A percentile compares a stretch with the other conserved stretches of the same genome.
Conservation (phyloP, 1,284 basidiomycete species). For the Meripilus lineatus region DNA sequence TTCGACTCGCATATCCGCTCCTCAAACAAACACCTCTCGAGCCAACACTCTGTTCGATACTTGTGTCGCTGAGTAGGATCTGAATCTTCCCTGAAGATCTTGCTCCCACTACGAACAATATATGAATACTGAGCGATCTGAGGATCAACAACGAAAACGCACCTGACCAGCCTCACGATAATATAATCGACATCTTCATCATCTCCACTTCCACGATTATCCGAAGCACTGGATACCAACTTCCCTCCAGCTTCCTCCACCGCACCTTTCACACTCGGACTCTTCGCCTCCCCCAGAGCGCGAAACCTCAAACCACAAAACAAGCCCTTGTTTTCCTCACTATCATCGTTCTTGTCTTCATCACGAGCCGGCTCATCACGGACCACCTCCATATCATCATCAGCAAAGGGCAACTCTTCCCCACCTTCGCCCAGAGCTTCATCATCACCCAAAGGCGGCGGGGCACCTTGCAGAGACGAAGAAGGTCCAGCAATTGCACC, state of each 20-base stretch:
- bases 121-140: no score
- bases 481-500: no score
- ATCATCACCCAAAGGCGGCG: not conserved
- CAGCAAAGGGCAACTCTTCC: conserved; percentile 4
- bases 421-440: conserved; percentile 2
- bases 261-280: conserved; percentile 47
- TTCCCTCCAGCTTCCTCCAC: conserved; percentile 54
- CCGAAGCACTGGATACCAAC: conserved; percentile 38
- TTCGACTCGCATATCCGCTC: conserved; percentile 54
- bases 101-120: conserved; percentile 51
- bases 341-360: conserved; percentile 3
- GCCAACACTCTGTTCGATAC: conserved; percentile 79
- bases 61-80: conserved; percentile 40
- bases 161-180: conserved; percentile 70
- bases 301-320: conserved; percentile 54
- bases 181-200: conserved; percentile 56
- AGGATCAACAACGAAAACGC: conserved; percentile 10
- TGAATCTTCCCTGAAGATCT: conserved; percentile 48
- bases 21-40: conserved; percentile 70
- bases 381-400: conserved; percentile 11
- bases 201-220: conserved; percentile 39
- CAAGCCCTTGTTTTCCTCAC: conserved; percentile 17
- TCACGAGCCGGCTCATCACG: conserved; percentile 10
- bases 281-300: conserved; percentile 60
- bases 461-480: no score